Evolutionary conservation across 2,329 filamentous ascomycete genomes (phyloP).

Genomic region (Gnomoniopsis sp.): DNA sequence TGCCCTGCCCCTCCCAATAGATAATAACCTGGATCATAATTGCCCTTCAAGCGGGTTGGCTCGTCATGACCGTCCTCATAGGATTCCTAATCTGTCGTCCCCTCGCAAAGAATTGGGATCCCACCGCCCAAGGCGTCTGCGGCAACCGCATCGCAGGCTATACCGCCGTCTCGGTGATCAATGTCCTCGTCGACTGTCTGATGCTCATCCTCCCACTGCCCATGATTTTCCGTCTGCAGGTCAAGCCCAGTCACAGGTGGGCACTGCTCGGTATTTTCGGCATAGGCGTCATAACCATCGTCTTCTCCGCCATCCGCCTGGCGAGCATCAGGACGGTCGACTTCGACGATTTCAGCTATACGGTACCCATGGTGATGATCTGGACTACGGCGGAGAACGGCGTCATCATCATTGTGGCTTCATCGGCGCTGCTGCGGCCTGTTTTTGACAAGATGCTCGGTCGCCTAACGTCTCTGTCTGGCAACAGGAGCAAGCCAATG

Average conservation of each 20-base stretch:
- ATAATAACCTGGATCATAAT: slow-evolving; percentile 11
- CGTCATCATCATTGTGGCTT: slow-evolving; percentile 24
- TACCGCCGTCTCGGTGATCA: slow-evolving; percentile 36
- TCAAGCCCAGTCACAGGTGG: slow-evolving; percentile 27
- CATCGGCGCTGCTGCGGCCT: slow-evolving; percentile 23
- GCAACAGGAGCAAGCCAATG: background rate
- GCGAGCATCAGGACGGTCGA: slow-evolving; percentile 20
- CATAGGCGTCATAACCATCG: slow-evolving; percentile 28
- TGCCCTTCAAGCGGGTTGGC: slow-evolving; percentile 10
- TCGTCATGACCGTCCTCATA: slow-evolving; percentile 12
- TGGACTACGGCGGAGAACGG: slow-evolving; percentile 25
- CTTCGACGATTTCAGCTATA: slow-evolving; percentile 24
- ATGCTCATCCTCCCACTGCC: slow-evolving; percentile 35
- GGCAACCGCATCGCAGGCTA: slow-evolving; percentile 35
- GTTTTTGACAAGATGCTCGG: slow-evolving; percentile 23
- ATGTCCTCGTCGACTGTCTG: slow-evolving; percentile 35
- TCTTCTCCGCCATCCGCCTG: slow-evolving; percentile 29
- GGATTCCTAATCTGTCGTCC: slow-evolving; percentile 26
- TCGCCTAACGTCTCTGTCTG: slow-evolving; percentile 18
- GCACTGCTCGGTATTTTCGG: slow-evolving; percentile 27
- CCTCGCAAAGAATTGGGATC: slow-evolving; percentile 24
- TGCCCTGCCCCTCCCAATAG: no score
- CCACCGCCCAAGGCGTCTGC: slow-evolving; percentile 28
- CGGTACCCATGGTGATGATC: slow-evolving; percentile 21
- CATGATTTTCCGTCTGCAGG: slow-evolving; percentile 33